A percentile compares a stretch with the other conserved stretches of the same genome.
phyloP scores from a whole-genome alignment of 2,329 filamentous ascomycete species.

The Curvularia sp. region DNA sequence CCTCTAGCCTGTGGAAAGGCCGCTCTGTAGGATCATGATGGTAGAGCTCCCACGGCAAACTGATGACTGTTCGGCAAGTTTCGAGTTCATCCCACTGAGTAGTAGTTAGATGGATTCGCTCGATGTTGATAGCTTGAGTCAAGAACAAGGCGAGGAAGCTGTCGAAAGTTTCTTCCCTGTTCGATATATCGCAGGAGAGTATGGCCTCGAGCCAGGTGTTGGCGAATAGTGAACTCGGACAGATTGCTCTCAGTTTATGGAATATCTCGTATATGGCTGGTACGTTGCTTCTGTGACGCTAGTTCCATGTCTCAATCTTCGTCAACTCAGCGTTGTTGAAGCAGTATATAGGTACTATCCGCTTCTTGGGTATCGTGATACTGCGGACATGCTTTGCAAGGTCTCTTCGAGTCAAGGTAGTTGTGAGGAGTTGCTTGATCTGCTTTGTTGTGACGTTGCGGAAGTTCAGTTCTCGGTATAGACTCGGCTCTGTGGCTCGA shows the following conservation, averaged over 20 bases:
- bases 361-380: background rate
- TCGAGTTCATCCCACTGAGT: background rate
- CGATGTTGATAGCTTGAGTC: background rate
- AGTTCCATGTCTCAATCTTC: background rate
- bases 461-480: background rate
- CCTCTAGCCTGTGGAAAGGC: background rate
- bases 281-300: background rate
- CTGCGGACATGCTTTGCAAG: background rate
- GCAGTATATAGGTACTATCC: background rate
- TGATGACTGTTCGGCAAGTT: background rate
- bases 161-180: no score
- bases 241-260: background rate
- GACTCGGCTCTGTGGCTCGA: background rate
- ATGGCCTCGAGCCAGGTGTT: background rate
- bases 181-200: background rate
- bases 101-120: background rate
- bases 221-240: background rate
- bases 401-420: background rate
- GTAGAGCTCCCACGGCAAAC: background rate
- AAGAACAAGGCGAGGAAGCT: background rate
- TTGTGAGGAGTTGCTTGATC: background rate
- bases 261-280: background rate
- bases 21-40: background rate
- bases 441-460: background rate
- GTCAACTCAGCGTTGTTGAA: background rate